These are phyloP conservation scores for Epithemia pelagica DNA, from an alignment of 108 stramenopile species.

Conservation along the genomic window DNA sequence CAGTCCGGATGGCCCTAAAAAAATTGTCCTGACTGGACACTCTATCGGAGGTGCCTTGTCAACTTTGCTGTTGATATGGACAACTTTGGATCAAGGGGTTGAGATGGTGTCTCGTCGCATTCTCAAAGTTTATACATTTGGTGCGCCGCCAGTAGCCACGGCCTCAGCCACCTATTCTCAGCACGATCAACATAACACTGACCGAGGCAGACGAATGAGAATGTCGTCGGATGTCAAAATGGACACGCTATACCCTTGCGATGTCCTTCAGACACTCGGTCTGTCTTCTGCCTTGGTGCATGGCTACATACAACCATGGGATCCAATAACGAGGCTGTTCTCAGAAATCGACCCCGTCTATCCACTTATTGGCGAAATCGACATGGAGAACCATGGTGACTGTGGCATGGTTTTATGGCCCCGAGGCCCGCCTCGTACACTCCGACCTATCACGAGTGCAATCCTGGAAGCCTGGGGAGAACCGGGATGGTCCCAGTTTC, in stretches of 20 bases:
- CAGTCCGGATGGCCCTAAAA: slow-evolving; percentile 46
- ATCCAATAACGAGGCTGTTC: slow-evolving; percentile 72
- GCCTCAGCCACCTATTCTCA: neutral
- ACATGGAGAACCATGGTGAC: slow-evolving; percentile 21
- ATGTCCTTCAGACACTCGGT: slow-evolving; percentile 47
- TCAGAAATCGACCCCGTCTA: slow-evolving; percentile 63
- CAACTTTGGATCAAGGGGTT: slow-evolving; percentile 42
- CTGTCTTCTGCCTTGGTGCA: slow-evolving; percentile 52
- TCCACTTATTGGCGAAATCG: slow-evolving; percentile 76
- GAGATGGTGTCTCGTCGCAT: slow-evolving; percentile 45
- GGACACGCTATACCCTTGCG: slow-evolving; percentile 25
- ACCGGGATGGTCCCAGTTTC: slow-evolving; percentile 65
- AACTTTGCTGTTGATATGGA: slow-evolving; percentile 43
- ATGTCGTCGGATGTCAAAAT: slow-evolving; percentile 2
- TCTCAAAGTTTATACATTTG: slow-evolving; percentile 59
- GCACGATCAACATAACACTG: neutral
- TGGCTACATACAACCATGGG: slow-evolving; percentile 76
- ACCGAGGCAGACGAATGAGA: neutral
- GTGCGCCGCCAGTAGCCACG: slow-evolving; percentile 57
- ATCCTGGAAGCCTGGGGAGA: slow-evolving; percentile 63
- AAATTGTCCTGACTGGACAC: slow-evolving; percentile 73
- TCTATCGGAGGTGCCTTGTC: slow-evolving; percentile 80
- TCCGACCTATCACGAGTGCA: slow-evolving; percentile 59
- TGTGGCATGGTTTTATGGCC: slow-evolving; percentile 65
- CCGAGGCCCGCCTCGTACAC: slow-evolving; percentile 63